Conservation (phyloP, 2,329 filamentous ascomycete species). For the Cladophialophora yegresii region DNA sequence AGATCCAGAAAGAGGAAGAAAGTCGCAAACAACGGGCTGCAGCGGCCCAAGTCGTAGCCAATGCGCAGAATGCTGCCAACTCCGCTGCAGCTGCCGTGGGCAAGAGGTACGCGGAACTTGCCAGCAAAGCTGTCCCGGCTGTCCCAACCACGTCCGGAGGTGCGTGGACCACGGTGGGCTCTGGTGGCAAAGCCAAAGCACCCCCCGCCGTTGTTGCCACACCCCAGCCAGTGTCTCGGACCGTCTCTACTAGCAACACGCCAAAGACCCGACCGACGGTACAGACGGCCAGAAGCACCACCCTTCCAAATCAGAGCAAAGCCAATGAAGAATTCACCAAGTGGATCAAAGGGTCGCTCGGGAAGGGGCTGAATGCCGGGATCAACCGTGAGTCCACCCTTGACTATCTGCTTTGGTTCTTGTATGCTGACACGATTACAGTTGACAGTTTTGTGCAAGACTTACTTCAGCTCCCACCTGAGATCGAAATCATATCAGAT, state of each 20-base stretch:
- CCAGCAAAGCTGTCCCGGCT: conserved; percentile 68
- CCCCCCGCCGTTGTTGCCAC: conserved; percentile 59
- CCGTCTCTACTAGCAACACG: conserved; percentile 46
- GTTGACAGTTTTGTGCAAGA: conserved; percentile 79
- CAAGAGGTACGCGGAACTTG: conserved; percentile 94
- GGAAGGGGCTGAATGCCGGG: conserved; percentile 68
- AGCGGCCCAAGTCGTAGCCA: conserved; percentile 50
- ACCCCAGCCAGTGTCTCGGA: conserved; percentile 49
- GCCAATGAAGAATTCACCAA: conserved; percentile 92
- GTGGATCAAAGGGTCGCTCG: conserved; percentile 80
- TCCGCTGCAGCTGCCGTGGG: conserved; percentile 54
- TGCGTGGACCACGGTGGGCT: conserved; percentile 94
- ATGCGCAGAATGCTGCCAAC: conserved; percentile 47
- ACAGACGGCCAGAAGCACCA: conserved; percentile 50
- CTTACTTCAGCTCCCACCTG: conserved; percentile 73
- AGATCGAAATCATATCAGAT: conserved; percentile 81
- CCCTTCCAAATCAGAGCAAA: conserved; percentile 52
- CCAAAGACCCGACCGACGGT: conserved; percentile 59
- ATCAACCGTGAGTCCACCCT: conserved; percentile 61
- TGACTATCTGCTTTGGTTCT: background rate
- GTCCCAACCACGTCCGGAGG: conserved; percentile 51
- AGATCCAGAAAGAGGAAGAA: conserved; percentile 97
- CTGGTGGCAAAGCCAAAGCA: conserved; percentile 85
- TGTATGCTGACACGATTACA: conserved; percentile 42
- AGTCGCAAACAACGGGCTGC: conserved; percentile 75